These are phyloP conservation scores for Pestalotiopsis sp. DNA, from an alignment of 2,329 filamentous ascomycete genomes.

Conservation along the genomic window DNA sequence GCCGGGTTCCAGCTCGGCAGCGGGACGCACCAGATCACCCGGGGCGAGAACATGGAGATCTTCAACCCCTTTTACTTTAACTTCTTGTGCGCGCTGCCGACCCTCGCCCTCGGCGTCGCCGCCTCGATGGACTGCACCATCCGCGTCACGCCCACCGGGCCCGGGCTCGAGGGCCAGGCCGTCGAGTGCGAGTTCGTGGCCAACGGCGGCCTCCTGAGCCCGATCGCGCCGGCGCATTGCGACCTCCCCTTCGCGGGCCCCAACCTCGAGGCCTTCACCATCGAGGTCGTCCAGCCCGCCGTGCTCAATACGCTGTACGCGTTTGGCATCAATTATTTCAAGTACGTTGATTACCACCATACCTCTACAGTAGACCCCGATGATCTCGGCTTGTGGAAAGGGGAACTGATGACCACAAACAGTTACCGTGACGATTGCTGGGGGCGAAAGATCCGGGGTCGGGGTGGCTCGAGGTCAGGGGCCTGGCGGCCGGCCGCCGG, in stretches of 20 bases:
- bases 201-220: background rate
- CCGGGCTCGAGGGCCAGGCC: background rate
- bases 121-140: background rate
- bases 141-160: background rate
- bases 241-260: background rate
- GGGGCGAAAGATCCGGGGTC: no score
- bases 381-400: background rate
- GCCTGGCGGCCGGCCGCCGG: no score
- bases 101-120: background rate
- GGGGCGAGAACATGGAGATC: no score
- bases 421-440: background rate
- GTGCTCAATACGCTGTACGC: background rate
- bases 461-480: no score
- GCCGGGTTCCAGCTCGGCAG: background rate
- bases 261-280: background rate
- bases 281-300: background rate
- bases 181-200: background rate
- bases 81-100: background rate
- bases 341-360: background rate
- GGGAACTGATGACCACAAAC: background rate
- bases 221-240: background rate
- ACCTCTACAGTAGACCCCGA: no score
- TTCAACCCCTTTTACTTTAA: background rate
- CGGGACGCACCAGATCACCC: background rate
- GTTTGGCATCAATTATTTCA: background rate